phyloP scores from a whole-genome alignment of 2,329 filamentous ascomycete species.

The Apiospora marii region DNA sequence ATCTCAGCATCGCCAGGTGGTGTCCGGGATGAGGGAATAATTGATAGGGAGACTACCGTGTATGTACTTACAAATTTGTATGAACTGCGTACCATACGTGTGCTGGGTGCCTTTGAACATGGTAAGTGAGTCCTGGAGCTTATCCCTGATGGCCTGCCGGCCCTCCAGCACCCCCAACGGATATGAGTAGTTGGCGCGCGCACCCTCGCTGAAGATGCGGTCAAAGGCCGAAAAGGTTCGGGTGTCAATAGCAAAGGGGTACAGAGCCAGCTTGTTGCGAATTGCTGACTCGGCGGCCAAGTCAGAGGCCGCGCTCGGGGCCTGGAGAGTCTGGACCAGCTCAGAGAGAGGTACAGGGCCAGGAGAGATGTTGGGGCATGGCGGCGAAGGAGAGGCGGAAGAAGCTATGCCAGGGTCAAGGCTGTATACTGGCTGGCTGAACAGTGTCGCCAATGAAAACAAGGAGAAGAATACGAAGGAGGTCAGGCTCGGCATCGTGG shows the following conservation, averaged over 20 bases:
- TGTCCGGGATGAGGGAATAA: neutral
- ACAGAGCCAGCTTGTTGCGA: slow-evolving; percentile 9
- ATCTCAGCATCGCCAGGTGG: neutral
- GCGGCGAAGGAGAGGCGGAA: neutral
- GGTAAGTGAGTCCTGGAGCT: neutral
- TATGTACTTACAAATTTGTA: neutral
- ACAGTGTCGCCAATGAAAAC: neutral
- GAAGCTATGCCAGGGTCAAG: neutral
- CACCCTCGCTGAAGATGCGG: slow-evolving; percentile 4
- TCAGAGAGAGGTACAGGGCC: neutral
- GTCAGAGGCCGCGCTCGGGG: neutral
- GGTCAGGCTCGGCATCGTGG: neutral
- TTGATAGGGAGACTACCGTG: too few relatives aligned
- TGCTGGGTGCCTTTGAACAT: neutral
- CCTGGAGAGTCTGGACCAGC: neutral
- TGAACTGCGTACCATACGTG: neutral
- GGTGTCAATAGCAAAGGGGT: slow-evolving; percentile 7
- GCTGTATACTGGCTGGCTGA: neutral
- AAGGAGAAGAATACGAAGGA: neutral
- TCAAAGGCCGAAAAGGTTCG: neutral
- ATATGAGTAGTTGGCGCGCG: slow-evolving; percentile 15
- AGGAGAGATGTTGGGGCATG: slow-evolving; percentile 6
- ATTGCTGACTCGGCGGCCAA: slow-evolving; percentile 4
- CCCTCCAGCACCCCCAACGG: slow-evolving; percentile 11
- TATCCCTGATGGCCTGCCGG: neutral